phyloP scores from a whole-genome alignment of 169 alveolate species.

The Eimeria acervulina region DNA sequence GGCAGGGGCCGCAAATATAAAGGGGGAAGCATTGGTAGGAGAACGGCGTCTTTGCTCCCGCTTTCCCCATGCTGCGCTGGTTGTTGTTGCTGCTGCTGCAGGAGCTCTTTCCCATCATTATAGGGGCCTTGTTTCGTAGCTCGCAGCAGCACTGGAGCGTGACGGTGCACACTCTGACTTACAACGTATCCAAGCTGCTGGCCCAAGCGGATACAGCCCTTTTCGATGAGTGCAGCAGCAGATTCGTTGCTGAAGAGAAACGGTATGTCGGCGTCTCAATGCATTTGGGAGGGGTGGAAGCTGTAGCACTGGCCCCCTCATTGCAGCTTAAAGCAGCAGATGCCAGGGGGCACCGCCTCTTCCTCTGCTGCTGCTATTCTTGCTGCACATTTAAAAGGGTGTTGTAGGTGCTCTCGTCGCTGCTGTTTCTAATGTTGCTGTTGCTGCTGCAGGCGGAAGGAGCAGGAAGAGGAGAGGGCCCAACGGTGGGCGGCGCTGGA shows the following conservation, averaged over 20 bases:
- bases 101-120: constrained; percentile 85
- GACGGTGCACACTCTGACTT: constrained; percentile 87
- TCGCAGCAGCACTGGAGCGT: constrained; percentile 86
- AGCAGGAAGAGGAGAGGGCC: constrained; percentile 75
- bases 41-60: background rate
- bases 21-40: background rate
- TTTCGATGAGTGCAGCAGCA: constrained; percentile 87
- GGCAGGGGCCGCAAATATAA: too few species aligned
- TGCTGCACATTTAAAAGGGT: background rate
- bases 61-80: background rate
- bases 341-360: background rate
- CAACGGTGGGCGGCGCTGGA: constrained; percentile 70
- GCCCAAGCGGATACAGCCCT: constrained; percentile 88
- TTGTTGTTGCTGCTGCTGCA: constrained; percentile 38
- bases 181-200: constrained; percentile 87
- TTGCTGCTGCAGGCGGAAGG: constrained; percentile 45
- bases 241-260: constrained; percentile 84
- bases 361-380: background rate
- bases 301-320: too few species aligned
- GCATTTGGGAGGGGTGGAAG: background rate
- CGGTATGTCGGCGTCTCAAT: constrained; percentile 16
- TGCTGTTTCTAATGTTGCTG: background rate
- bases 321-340: too few species aligned
- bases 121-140: constrained; percentile 85
- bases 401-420: background rate